Conservation (phyloP, 331 rosid genomes). For the Telfairia occidentalis region DNA sequence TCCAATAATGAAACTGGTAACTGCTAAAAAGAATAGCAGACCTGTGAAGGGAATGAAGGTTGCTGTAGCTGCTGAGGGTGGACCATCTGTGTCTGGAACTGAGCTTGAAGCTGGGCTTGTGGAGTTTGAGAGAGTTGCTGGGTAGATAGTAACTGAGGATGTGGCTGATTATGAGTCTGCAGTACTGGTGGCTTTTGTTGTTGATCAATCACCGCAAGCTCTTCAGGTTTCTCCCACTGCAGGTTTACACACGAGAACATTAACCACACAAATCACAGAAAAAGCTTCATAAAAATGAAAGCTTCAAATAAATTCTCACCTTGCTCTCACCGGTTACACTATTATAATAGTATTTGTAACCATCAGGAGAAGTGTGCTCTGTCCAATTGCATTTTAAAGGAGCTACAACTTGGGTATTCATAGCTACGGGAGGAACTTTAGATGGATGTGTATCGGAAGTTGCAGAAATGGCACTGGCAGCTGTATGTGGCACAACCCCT, state of each 20-base stretch:
- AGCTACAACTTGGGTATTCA: constrained; percentile 28
- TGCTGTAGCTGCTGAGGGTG: constrained; percentile 51
- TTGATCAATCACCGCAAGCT: constrained; percentile 47
- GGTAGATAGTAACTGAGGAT: constrained; percentile 31
- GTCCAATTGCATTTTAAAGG: constrained; percentile 71
- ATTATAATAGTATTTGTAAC: constrained; percentile 83
- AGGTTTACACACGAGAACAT: constrained; percentile 20
- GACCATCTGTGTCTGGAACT: constrained; percentile 42
- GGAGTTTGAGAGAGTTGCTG: constrained; percentile 53
- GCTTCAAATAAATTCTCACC: constrained; percentile 34
- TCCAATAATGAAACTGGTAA: neutral
- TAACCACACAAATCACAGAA: constrained; percentile 19
- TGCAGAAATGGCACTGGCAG: constrained; percentile 28
- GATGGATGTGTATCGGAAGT: constrained; percentile 47
- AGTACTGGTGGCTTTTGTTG: constrained; percentile 48
- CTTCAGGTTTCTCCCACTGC: constrained; percentile 98
- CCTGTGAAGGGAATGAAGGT: constrained; percentile 40
- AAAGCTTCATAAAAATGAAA: constrained; percentile 10
- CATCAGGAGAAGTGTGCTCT: constrained; percentile 91
- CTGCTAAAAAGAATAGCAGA: constrained; percentile 13
- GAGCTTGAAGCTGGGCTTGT: constrained; percentile 47
- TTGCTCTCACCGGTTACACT: constrained; percentile 80
- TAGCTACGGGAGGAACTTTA: constrained; percentile 33
- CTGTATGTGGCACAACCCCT: constrained; percentile 36
- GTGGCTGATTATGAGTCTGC: constrained; percentile 44